phyloP scores from a whole-genome alignment of 2,329 filamentous ascomycete genomes.

The Colletotrichum orbiculare region DNA sequence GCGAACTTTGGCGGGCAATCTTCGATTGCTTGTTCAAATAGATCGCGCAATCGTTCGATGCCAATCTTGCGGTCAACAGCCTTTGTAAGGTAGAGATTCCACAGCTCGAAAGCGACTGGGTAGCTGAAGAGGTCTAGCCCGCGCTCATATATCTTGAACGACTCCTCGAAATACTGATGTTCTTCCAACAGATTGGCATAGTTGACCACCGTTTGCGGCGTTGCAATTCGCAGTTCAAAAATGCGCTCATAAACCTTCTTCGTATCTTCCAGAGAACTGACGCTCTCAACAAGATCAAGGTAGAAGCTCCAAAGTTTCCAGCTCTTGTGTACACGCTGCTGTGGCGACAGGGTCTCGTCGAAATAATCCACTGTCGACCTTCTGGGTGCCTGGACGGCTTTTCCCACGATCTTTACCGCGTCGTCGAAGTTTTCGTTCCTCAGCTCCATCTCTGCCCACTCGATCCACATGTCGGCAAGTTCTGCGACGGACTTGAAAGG shows the following conservation, averaged over 20 bases:
- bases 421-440: constrained; percentile 96
- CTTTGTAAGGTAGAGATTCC: constrained; percentile 98
- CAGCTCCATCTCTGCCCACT: constrained; percentile 98
- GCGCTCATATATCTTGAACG: constrained; percentile 97
- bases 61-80: constrained; percentile 95
- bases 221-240: constrained; percentile 97
- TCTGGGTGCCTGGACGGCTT: constrained; percentile 96
- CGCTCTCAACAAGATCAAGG: constrained; percentile 95
- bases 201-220: constrained; percentile 97
- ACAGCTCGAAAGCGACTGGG: constrained; percentile 96
- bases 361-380: constrained; percentile 99
- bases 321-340: constrained; percentile 97
- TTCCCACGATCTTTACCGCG: constrained; percentile 95
- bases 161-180: constrained; percentile 94
- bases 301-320: constrained; percentile 99
- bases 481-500: constrained; percentile 98
- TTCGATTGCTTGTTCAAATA: constrained; percentile 97
- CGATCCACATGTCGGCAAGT: constrained; percentile 97
- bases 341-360: constrained; percentile 91
- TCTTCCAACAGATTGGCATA: constrained; percentile 97
- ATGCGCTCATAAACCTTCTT: constrained; percentile 96
- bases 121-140: constrained; percentile 98
- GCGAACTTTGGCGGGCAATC: constrained; percentile 95
- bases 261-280: constrained; percentile 90
- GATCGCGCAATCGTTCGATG: constrained; percentile 91